Base-by-base conservation (phyloP, 2,329 filamentous ascomycete species). In the Cladosporium colombiae region DNA sequence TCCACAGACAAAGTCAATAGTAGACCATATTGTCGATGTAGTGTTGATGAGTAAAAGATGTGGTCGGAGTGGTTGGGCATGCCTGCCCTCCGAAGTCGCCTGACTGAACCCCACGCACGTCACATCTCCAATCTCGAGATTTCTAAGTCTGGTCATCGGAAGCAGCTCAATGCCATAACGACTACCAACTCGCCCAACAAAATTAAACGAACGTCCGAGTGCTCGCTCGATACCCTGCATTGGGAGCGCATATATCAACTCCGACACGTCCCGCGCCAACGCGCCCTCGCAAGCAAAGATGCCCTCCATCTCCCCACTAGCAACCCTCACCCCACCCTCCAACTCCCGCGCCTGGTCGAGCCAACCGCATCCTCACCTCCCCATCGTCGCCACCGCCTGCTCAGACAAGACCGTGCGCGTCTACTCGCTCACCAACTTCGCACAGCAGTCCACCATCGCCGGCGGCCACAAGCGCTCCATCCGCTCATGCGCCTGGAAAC, bases 401-500 rank as follows among this genome's bases (percentile, higher is more conserved):
- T 88, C 91, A 66, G 89, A 91, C 77, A 96, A 95, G 76, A 89
- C 89, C 44, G 91, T 95, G 65, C 93, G 92, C 68, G 85, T 99
- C 73, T 97, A 96, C 83, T 96, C 91, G 59, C 88, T 98, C 59
- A 86, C 86, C 40, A 91, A 90, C 64, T 91, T 96, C 75, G 88
- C 88, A 16, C 86, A 92, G 59, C 89, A 96, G 75, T 92, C 89
- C 74, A 86, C 86, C 23, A 88, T 98, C 64, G 88, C 89, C 8
- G 93, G 93, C 67, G 95, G 94, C 8, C 95, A 99, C 80, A 91
- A 92, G 72, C 91, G 95, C 65, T 95, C 91, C 72, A 88, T 99
- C n/a, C 88, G 95, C 64, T 88, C 88, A 59, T 88, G 89, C 23
- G 89, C 92, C 44, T 99, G 95, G 95, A 96, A 96, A 79, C 93